Base-by-base conservation (phyloP, 139 green algal genomes). In the Astrephomene gubernaculifera region DNA sequence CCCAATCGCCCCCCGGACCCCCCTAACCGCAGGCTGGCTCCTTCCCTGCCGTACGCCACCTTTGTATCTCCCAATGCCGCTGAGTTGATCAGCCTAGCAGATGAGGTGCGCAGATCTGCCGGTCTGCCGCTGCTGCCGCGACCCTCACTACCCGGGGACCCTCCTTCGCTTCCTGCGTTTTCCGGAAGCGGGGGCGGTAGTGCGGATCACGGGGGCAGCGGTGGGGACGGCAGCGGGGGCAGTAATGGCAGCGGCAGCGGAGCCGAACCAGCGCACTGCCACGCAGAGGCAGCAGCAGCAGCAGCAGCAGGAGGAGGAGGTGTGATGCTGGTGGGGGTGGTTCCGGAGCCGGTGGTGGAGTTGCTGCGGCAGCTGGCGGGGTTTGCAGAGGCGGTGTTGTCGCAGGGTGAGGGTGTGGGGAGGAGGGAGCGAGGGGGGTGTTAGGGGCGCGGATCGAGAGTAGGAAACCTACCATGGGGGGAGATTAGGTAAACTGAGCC, bases 41-140 rank as follows among this genome's bases (percentile, higher is more conserved):
- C 21, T 8, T 85, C 74, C 29, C 80, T 95, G 31, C 38, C n/a
- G 10, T 64, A 72, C 33, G 52, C 93, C 1, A 75, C 73, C 2
- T 93, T 86, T 57, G 69, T 90, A 1, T 93, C 92, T 5, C 92
- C 92, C 27, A 95, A 95, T 57, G 79, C 79, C 4, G 68, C 73
- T 2, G 92, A 95, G 86, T 87, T 95, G 24, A 80, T 91, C 45
- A 83, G 92, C 4, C 91, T 95, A 36, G 88, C 92, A 33, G 81
- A 71, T 0, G 90, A 87, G 41, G 88, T 83, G 35, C 72, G 83
- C 12, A 64, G 61, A 12, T 21, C 57, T 29, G 68, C 73, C 5
- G 73, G 68, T 4, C 74, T 79, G 53, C 74, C 87, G 61, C 71
- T 73, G 41, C 52, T 79, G n/a, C 76, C 65, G 54, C 79, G 79